Evolutionary conservation across 352 stramenopile genomes (phyloP), one percentile per base, ranked within the genome.

Genomic region (Globisporangium polare): DNA sequence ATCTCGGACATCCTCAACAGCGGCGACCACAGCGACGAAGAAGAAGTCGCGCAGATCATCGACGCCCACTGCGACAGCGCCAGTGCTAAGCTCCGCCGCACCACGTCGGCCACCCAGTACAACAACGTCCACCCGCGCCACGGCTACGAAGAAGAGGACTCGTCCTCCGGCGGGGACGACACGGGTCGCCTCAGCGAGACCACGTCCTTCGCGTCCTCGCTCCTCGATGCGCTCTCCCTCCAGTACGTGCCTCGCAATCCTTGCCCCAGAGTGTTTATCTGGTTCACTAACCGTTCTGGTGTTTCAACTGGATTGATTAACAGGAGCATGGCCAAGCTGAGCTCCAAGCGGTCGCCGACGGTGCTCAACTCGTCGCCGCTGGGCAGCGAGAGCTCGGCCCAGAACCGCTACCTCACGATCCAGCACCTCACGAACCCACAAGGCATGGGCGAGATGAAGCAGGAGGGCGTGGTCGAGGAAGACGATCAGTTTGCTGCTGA

Each of bases 1-100:
- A 67, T 67, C 29, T 61, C 61, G 5, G 53, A 67, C 53, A 57
- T 67, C 42, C 55, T 67, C 45, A 67, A 67, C 61, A 62, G 26
- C 41, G 61, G 61, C 53, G 55, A 66, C 17, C 41, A 60, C 29
- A 56, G 60, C 22, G 60, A 66, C 52, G 60, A 60, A 53, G 52
- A 66, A 35, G 18, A 66, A 60, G 51, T 66, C 60, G 60, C 60
- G 52, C 60, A 66, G 51, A 60, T 66, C 42, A 29, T 62, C 18
- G 53, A 62, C 22, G 46, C 53, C 3, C 45, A 47, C n/a, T 67
- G 45, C 39, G 46, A 56, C 47, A 41, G 58, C 6, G 31, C 24
- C 8, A 22, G n/a, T 26, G n/a, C 24, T 26, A 67, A 62, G 45
- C 43, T 67, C 18, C 53, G 53, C 13, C 61, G 61, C 45, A 39